These are phyloP conservation scores for Neonectria faginata DNA, from an alignment of 2,329 filamentous ascomycete genomes.

Conservation along the genomic window DNA sequence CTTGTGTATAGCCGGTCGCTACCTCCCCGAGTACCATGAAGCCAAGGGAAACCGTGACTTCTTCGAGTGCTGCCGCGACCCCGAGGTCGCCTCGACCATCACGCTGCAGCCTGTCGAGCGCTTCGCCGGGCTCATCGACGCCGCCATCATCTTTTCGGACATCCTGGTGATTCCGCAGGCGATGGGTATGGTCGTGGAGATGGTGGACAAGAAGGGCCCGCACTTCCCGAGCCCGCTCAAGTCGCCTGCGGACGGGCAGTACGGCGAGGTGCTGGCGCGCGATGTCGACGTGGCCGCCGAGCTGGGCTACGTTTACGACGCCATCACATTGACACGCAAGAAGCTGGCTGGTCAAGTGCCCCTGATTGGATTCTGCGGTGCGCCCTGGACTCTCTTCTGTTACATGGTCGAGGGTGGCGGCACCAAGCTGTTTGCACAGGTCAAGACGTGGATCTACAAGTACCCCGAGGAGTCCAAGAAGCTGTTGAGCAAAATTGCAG, in stretches of 20 bases:
- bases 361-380: constrained; percentile 95
- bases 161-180: constrained; percentile 98
- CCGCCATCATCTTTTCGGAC: constrained; percentile 98
- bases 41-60: constrained; percentile 93
- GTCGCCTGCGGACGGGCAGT: constrained; percentile 85
- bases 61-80: constrained; percentile 95
- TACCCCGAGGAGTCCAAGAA: constrained; percentile 84
- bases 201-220: constrained; percentile 97
- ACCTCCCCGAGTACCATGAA: constrained; percentile 97
- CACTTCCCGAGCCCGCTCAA: constrained; percentile 89
- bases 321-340: constrained; percentile 88
- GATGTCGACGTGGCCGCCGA: constrained; percentile 87
- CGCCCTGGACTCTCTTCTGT: constrained; percentile 95
- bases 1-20: constrained; percentile 79
- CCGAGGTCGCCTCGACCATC: constrained; percentile 91
- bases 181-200: constrained; percentile 98
- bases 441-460: constrained; percentile 96
- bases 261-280: constrained; percentile 78
- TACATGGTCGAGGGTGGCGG: constrained; percentile 99
- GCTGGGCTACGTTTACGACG: constrained; percentile 94
- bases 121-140: constrained; percentile 89
- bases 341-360: constrained; percentile 91
- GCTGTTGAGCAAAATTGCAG: constrained; percentile 89
- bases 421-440: constrained; percentile 92
- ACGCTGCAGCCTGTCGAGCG: constrained; percentile 96